Conservation (phyloP, 306 rosid genomes). For the Rubus idaeus region DNA sequence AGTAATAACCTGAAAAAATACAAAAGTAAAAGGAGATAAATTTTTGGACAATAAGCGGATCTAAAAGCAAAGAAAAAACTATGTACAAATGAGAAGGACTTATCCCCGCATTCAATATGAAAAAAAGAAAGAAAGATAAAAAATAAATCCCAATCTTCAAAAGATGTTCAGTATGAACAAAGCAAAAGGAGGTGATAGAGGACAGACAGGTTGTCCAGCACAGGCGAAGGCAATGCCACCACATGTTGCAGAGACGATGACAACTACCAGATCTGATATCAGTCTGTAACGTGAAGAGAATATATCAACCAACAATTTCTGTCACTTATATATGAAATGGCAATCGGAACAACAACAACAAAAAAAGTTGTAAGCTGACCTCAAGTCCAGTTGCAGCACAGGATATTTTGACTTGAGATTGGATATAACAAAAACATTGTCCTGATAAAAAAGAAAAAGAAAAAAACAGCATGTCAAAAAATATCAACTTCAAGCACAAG, state of each 20-base stretch:
- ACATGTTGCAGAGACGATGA: slow-evolving; percentile 96
- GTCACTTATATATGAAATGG: slow-evolving; percentile 22
- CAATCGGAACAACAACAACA: slow-evolving; percentile 10
- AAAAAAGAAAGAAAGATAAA: neutral
- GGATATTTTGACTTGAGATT: slow-evolving; percentile 93
- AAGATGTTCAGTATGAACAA: neutral
- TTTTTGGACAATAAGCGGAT: neutral
- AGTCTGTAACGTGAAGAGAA: slow-evolving; percentile 51
- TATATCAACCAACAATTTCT: slow-evolving; percentile 33
- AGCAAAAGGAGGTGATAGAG: slow-evolving; percentile 26
- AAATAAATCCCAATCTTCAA: neutral
- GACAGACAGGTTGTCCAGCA: slow-evolving; percentile 95
- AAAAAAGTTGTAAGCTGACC: slow-evolving; percentile 40
- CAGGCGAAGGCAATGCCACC: slow-evolving; percentile 98
- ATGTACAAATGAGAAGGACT: neutral
- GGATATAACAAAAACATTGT: slow-evolving; percentile 88
- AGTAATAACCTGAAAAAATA: slow-evolving; percentile 66
- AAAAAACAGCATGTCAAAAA: neutral
- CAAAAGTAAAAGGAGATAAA: slow-evolving; percentile 22
- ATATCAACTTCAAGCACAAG: neutral
- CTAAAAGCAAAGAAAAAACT: slow-evolving; percentile 17
- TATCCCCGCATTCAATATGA: neutral
- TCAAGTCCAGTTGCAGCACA: slow-evolving; percentile 81
- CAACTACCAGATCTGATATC: slow-evolving; percentile 92
- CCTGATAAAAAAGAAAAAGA: slow-evolving; percentile 42